Evolutionary conservation across 1,284 basidiomycete genomes (phyloP).

Genomic region (Pholiota adiposa): DNA sequence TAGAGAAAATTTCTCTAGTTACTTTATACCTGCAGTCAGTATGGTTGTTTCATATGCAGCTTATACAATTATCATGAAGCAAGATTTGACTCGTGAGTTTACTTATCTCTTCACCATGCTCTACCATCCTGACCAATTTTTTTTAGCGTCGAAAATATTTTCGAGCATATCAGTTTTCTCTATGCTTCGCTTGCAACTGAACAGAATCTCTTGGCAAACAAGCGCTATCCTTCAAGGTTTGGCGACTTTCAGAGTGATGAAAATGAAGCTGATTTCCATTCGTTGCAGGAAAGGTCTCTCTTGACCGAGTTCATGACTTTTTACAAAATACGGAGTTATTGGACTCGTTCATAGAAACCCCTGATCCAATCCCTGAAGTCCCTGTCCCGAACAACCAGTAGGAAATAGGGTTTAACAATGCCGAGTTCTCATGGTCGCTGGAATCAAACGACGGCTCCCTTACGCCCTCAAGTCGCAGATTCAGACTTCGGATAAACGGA

Average conservation of each 20-base stretch:
- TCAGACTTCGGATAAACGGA: constrained; percentile 49
- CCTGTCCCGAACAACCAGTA: not conserved
- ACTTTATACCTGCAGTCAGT: constrained; percentile 63
- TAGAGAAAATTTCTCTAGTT: no score
- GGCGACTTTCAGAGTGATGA: not conserved
- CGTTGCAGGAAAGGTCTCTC: constrained; percentile 46
- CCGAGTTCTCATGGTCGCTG: constrained; percentile 47
- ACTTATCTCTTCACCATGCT: not conserved
- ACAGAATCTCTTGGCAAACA: constrained; percentile 13
- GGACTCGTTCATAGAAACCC: constrained; percentile 42
- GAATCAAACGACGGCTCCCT: constrained; percentile 30
- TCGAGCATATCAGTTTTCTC: constrained; percentile 30
- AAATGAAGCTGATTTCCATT: not conserved
- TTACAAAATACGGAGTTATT: constrained; percentile 56
- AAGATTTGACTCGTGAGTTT: constrained; percentile 29
- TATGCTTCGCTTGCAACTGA: constrained; percentile 25
- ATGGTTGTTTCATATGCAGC: constrained; percentile 71
- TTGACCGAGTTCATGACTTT: constrained; percentile 53
- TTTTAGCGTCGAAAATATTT: constrained; percentile 22
- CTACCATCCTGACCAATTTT: not conserved
- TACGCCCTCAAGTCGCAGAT: constrained; percentile 42
- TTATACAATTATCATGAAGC: constrained; percentile 48
- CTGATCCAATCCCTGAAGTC: not conserved
- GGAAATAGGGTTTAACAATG: constrained; percentile 17
- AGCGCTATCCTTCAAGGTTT: constrained; percentile 14